Evolutionary conservation across 2,329 filamentous ascomycete species (phyloP).

Genomic region (Calonectria honghensis): DNA sequence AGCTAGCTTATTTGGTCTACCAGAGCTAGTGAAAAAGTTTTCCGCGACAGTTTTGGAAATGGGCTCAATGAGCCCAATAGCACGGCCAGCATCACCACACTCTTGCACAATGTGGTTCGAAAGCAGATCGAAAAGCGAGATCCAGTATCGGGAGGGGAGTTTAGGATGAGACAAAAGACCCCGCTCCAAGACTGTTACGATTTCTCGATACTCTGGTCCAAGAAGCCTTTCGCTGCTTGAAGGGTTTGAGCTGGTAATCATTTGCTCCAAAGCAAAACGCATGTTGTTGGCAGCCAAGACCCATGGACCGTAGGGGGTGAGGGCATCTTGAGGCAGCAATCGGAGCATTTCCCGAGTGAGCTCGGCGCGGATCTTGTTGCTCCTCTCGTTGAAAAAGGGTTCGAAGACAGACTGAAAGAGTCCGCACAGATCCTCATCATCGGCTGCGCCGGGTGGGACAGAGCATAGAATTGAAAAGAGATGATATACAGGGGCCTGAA

Average conservation of each 20-base stretch:
- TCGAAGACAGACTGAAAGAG: conserved; percentile 72
- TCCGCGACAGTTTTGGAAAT: conserved; percentile 75
- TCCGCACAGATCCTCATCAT: conserved; percentile 66
- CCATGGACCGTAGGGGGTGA: conserved; percentile 71
- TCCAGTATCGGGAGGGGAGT: conserved; percentile 69
- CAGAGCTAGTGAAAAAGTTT: conserved; percentile 46
- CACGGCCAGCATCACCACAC: conserved; percentile 80
- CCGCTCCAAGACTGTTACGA: conserved; percentile 79
- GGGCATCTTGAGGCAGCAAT: conserved; percentile 65
- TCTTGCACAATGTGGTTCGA: conserved; percentile 75
- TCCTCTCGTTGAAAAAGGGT: conserved; percentile 75
- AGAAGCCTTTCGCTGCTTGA: conserved; percentile 66
- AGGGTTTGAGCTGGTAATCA: conserved; percentile 48
- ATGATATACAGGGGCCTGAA: conserved; percentile 78
- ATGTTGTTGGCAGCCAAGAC: conserved; percentile 69
- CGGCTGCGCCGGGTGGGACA: conserved; percentile 67
- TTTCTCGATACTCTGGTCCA: conserved; percentile 81
- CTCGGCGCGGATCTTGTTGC: conserved; percentile 65
- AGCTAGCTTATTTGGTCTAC: conserved; percentile 50
- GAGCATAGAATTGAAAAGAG: conserved; percentile 77
- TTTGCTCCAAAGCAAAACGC: conserved; percentile 63
- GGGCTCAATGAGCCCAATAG: conserved; percentile 82
- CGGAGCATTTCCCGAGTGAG: conserved; percentile 72
- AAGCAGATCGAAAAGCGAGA: conserved; percentile 74
- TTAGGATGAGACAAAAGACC: conserved; percentile 72